Percentiles rank a stretch among this genome's conserved stretches.
Conservation (phyloP, 371 early-diverging fungal genomes). For the Mycotypha africana region DNA sequence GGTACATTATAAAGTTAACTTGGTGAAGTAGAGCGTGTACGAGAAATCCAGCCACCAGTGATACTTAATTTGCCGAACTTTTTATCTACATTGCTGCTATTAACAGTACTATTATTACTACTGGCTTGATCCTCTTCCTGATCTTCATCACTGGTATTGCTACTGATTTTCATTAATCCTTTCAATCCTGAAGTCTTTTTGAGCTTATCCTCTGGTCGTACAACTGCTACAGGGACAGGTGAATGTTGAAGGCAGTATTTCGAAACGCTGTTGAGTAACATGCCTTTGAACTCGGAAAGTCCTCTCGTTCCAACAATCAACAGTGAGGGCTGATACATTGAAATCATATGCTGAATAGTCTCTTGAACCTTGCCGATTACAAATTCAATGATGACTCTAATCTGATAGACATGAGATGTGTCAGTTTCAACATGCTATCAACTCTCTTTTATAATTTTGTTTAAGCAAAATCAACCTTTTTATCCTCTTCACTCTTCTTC, state of each 20-base stretch:
- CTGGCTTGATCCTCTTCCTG: background rate
- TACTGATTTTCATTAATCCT: slow-evolving; percentile 26
- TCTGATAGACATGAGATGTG: too few relatives aligned
- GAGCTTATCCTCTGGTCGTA: slow-evolving; percentile 47
- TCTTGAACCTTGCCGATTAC: slow-evolving; percentile 60
- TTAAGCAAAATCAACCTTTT: slow-evolving; percentile 12
- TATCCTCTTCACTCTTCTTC: slow-evolving; percentile 16
- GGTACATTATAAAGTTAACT: too few relatives aligned
- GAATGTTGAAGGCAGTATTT: slow-evolving; percentile 57
- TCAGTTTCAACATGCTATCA: too few relatives aligned
- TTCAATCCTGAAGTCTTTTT: slow-evolving; percentile 26
- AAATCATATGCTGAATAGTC: slow-evolving; percentile 55
- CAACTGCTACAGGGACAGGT: slow-evolving; percentile 53
- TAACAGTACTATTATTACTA: background rate
- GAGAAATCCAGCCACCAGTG: background rate
- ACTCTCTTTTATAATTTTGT: too few relatives aligned
- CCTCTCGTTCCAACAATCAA: slow-evolving; percentile 57
- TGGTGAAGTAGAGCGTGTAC: background rate
- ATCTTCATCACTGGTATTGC: background rate
- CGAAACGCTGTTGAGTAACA: slow-evolving; percentile 51
- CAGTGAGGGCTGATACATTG: slow-evolving; percentile 53
- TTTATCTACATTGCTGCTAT: background rate
- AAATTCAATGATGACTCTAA: slow-evolving; percentile 54
- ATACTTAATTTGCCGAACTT: background rate
- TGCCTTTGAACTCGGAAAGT: slow-evolving; percentile 50